Percentiles rank a stretch among this genome's conserved stretches.
These are phyloP conservation scores for Digitaria exilis DNA, from an alignment of 202 grass and related monocot genomes.

Conservation along the genomic window DNA sequence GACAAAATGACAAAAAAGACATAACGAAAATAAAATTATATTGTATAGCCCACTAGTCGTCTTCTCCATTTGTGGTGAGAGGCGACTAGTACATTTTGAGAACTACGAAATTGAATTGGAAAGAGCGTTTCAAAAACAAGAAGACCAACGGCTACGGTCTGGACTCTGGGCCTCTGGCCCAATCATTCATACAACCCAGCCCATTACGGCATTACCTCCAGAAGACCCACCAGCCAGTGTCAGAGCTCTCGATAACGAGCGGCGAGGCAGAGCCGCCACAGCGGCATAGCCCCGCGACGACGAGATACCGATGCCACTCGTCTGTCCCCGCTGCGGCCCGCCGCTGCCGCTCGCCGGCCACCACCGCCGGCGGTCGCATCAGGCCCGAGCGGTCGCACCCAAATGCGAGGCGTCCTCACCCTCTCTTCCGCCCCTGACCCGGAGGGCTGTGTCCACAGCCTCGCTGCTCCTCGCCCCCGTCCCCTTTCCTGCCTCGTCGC, in stretches of 20 bases:
- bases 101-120: not conserved
- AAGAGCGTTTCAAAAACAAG: not conserved
- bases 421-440: conserved; percentile 3
- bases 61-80: no score
- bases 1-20: no score
- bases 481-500: conserved; percentile 38
- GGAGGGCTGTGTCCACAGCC: conserved; percentile 21
- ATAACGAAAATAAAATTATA: no score
- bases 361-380: not conserved
- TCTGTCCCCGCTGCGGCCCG: conserved; percentile 35
- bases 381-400: conserved; percentile 9
- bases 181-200: not conserved
- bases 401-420: conserved; percentile 18
- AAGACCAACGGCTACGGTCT: not conserved
- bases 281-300: not conserved
- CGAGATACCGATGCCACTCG: conserved; percentile 45
- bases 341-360: conserved; percentile 37
- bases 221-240: conserved; percentile 24
- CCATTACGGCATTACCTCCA: not conserved
- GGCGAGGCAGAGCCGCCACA: conserved; percentile 16
- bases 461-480: conserved; percentile 51
- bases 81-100: not conserved
- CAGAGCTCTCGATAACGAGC: conserved; percentile 38
- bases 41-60: no score
- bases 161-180: not conserved